A percentile compares a stretch with the other conserved stretches of the same genome.
Evolutionary conservation across 164 flowering plant genomes (phyloP).

Genomic region (Hamamelis virginiana): DNA sequence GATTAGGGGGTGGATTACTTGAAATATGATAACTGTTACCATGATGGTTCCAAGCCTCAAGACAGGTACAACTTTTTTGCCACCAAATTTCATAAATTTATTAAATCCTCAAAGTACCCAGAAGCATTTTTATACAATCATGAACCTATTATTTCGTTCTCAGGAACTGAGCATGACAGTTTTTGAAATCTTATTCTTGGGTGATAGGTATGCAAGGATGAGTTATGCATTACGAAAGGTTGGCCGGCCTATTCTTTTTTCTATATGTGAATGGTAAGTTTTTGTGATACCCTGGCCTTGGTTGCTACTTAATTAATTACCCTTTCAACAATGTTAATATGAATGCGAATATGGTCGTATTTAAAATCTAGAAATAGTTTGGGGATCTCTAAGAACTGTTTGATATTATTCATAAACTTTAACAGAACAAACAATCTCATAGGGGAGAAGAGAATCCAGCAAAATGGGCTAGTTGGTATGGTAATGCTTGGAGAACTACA

Average conservation of each 20-base stretch:
- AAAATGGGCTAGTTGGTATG: slow-evolving; percentile 37
- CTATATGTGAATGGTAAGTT: slow-evolving; percentile 50
- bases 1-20: slow-evolving; percentile 44
- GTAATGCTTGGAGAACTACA: slow-evolving; percentile 58
- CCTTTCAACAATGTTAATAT: no score
- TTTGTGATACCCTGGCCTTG: background rate
- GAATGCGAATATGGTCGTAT: background rate
- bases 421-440: background rate
- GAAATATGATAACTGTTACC: slow-evolving; percentile 53
- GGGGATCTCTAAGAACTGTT: background rate
- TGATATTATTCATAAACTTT: background rate
- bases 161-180: background rate
- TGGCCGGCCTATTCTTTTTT: slow-evolving; percentile 39
- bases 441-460: slow-evolving; percentile 58
- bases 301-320: no score
- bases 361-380: background rate
- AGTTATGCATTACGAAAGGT: slow-evolving; percentile 36
- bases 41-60: slow-evolving; percentile 35
- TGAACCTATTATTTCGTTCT: background rate
- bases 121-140: background rate
- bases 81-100: background rate
- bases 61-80: slow-evolving; percentile 20
- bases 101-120: background rate
- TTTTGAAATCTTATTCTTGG: background rate
- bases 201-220: slow-evolving; percentile 38